phyloP scores from a whole-genome alignment of 148 eudicot genomes.

The Vaccinium myrtillus region DNA sequence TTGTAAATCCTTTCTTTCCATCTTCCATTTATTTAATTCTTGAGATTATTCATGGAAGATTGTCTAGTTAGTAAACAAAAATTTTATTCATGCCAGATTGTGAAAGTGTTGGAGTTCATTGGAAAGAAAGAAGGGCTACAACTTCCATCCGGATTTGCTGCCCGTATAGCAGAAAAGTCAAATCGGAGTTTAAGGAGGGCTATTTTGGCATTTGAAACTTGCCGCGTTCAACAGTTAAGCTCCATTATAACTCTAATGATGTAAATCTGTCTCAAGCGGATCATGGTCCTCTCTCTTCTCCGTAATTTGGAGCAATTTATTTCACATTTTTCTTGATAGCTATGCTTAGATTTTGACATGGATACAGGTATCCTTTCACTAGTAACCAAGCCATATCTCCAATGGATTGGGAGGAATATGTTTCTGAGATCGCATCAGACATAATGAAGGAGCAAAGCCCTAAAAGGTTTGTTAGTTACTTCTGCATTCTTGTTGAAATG shows the following conservation, averaged over 20 bases:
- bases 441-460: constrained; percentile 98
- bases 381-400: constrained; percentile 71
- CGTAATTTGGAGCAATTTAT: not conserved
- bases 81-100: constrained; percentile 53
- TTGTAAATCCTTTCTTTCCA: not conserved
- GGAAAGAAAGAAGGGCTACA: constrained; percentile 85
- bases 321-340: not conserved
- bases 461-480: constrained; percentile 52
- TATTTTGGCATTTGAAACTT: constrained; percentile 75
- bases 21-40: not conserved
- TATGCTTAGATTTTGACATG: constrained; percentile 15
- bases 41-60: not conserved
- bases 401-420: constrained; percentile 98
- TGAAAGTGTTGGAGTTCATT: constrained; percentile 76
- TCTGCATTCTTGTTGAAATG: not conserved
- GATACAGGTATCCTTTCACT: constrained; percentile 80
- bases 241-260: constrained; percentile 10
- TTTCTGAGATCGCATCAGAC: constrained; percentile 81
- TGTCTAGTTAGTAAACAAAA: not conserved
- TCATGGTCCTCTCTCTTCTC: constrained; percentile 4
- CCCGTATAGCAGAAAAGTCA: constrained; percentile 78
- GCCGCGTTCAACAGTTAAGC: constrained; percentile 91
- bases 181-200: constrained; percentile 91
- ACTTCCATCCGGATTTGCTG: constrained; percentile 76
- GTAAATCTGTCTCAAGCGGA: not conserved